Conservation (phyloP, 257 asterid species). For the Nicotiana noctiflora region DNA sequence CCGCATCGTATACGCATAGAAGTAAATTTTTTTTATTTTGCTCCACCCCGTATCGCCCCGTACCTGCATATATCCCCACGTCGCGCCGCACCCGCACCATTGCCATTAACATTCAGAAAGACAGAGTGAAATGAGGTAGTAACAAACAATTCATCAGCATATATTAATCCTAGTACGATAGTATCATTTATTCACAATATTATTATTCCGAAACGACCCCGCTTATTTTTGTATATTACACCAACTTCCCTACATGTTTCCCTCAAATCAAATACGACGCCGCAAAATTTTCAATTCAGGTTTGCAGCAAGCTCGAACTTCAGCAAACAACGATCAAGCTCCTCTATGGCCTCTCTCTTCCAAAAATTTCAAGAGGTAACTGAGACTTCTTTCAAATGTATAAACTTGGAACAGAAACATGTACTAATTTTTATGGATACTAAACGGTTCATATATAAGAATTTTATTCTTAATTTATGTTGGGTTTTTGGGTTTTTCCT, state of each 20-base stretch:
- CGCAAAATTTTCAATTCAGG: slow-evolving; percentile 8
- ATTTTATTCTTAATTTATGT: neutral
- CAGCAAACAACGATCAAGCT: neutral
- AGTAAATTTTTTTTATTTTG: too few species aligned
- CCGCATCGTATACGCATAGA: too few species aligned
- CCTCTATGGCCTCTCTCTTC: slow-evolving; percentile 27
- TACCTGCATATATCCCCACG: too few species aligned
- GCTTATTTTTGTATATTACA: neutral
- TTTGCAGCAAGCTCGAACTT: neutral
- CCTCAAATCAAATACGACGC: neutral
- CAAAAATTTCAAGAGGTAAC: slow-evolving; percentile 31
- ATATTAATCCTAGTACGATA: too few species aligned
- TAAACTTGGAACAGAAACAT: neutral
- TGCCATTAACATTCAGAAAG: too few species aligned
- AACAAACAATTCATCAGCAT: too few species aligned
- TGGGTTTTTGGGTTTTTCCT: neutral
- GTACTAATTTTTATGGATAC: neutral
- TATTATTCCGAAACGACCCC: neutral
- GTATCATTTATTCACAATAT: too few species aligned
- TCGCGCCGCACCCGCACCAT: too few species aligned
- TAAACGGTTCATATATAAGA: neutral
- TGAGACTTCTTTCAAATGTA: neutral
- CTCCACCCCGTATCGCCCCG: too few species aligned
- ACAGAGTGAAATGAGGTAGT: too few species aligned
- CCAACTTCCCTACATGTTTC: neutral